Evolutionary conservation across 495 filamentous ascomycete genomes (phyloP), one percentile per base, ranked within the genome.

Genomic region (Tuber brumale): DNA sequence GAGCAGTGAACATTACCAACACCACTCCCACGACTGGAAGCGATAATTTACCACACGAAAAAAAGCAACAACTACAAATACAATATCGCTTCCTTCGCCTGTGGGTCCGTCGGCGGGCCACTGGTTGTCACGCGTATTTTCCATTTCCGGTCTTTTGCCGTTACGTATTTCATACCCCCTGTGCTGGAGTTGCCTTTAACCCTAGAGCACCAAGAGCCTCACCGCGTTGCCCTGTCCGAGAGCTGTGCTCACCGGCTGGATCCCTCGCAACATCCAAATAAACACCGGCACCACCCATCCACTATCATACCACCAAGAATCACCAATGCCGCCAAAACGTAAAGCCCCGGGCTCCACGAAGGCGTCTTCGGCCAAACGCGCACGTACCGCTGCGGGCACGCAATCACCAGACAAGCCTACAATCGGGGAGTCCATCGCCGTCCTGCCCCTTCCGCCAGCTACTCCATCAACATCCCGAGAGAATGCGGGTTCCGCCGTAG

Each of bases 281-380:
- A 66, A 66, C 57, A 66, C 57, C 14, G 6, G 2, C 57, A 35
- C 12, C 27, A 19, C 31, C 4, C 57, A 31, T 66, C 74, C 41
- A 23, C 37, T 18, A 69, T 44, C 35, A n/a, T 18, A 69, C 70
- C 35, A n/a, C 46, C 23, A 37, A 35, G 23, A 37, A 48, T 44
- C 12, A 35, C n/a, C 73, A 70, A 80, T 80, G 79, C 79, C 79
- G 1, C 74, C 78, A 3, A 80, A 80, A 72, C 79, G 79, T 39
- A 80, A 80, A 37, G 73, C 37, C 37, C 57, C 77, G 2, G 70
- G 72, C 39, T 74, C 78, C 1, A 72, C 72, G 18, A 61, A 71
- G 39, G 69, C 74, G 14, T 57, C 79, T 39, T 74, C 73, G 3
- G 74, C 78, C 9, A 80, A 80, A 57, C 73, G 79, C 18, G 74